phyloP scores from a whole-genome alignment of 306 rosid species.

The Glycine tomentella region DNA sequence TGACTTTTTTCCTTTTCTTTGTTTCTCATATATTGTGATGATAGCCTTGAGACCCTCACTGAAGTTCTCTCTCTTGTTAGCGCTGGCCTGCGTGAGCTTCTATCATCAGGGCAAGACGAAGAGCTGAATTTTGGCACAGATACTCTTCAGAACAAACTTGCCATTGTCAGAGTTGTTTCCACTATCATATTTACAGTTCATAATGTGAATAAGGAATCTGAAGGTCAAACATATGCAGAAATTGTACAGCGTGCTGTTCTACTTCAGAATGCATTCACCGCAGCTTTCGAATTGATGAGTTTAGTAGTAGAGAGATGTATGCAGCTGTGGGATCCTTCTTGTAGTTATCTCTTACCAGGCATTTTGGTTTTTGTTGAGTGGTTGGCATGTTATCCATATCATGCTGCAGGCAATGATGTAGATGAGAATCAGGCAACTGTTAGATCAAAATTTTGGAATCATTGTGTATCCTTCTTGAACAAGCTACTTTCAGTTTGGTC shows the following conservation, averaged over 20 bases:
- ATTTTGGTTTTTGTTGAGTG: slow-evolving; percentile 90
- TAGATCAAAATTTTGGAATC: slow-evolving; percentile 86
- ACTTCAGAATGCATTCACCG: slow-evolving; percentile 86
- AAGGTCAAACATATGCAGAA: slow-evolving; percentile 93
- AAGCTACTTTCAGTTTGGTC: slow-evolving; percentile 68
- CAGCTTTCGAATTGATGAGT: slow-evolving; percentile 84
- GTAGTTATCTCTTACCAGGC: slow-evolving; percentile 84
- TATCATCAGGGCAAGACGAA: slow-evolving; percentile 79
- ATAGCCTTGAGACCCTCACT: slow-evolving; percentile 85
- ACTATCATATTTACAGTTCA: slow-evolving; percentile 82
- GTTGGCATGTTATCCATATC: slow-evolving; percentile 87
- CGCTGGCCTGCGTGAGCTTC: slow-evolving; percentile 64
- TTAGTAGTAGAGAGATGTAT: slow-evolving; percentile 75
- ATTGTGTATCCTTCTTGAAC: slow-evolving; percentile 73
- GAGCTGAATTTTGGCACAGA: slow-evolving; percentile 71
- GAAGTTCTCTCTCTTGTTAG: slow-evolving; percentile 79
- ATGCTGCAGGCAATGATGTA: slow-evolving; percentile 66
- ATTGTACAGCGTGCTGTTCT: slow-evolving; percentile 87
- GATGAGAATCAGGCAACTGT: slow-evolving; percentile 71
- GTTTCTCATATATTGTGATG: slow-evolving; percentile 30
- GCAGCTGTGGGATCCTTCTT: slow-evolving; percentile 73
- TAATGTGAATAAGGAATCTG: slow-evolving; percentile 79
- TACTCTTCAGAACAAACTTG: slow-evolving; percentile 71
- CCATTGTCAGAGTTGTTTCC: slow-evolving; percentile 74
- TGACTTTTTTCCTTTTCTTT: slow-evolving; percentile 31